These are phyloP conservation scores for Colletotrichum sp. DNA, from an alignment of 2,329 filamentous ascomycete species.

Conservation along the genomic window DNA sequence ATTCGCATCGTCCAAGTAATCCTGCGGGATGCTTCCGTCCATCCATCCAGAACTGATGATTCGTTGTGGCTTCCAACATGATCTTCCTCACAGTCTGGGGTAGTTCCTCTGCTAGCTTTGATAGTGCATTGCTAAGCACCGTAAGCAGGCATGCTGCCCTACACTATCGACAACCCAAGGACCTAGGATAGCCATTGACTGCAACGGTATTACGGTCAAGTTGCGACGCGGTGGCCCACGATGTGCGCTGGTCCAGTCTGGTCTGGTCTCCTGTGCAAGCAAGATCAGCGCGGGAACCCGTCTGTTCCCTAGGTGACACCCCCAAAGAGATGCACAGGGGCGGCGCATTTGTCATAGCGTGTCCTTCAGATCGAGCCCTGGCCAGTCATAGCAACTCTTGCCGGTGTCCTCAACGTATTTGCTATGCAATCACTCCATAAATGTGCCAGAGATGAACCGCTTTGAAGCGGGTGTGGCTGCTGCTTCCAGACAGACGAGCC, in stretches of 20 bases:
- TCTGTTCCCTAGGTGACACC: background rate
- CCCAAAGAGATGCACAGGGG: background rate
- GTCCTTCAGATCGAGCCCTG: background rate
- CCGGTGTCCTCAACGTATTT: background rate
- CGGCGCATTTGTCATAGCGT: conserved; percentile 6
- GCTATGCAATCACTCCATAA: background rate
- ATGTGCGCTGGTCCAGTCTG: background rate
- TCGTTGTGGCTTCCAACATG: background rate
- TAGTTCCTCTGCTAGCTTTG: background rate
- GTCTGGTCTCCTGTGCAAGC: background rate
- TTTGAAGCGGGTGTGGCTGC: conserved; percentile 15
- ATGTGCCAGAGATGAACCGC: conserved; percentile 6
- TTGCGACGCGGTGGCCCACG: background rate
- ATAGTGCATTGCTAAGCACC: background rate
- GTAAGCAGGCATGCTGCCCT: background rate
- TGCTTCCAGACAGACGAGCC: background rate
- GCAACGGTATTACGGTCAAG: background rate
- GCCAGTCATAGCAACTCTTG: background rate
- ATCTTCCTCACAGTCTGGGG: background rate
- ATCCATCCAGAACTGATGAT: background rate
- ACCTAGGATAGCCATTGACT: background rate
- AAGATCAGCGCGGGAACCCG: background rate
- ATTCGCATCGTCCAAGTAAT: background rate
- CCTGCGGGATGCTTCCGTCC: background rate
- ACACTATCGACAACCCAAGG: background rate